Percentiles rank a stretch among this genome's conserved stretches.
Evolutionary conservation across 164 flowering plant genomes (phyloP).

Genomic region (Saururus chinensis): DNA sequence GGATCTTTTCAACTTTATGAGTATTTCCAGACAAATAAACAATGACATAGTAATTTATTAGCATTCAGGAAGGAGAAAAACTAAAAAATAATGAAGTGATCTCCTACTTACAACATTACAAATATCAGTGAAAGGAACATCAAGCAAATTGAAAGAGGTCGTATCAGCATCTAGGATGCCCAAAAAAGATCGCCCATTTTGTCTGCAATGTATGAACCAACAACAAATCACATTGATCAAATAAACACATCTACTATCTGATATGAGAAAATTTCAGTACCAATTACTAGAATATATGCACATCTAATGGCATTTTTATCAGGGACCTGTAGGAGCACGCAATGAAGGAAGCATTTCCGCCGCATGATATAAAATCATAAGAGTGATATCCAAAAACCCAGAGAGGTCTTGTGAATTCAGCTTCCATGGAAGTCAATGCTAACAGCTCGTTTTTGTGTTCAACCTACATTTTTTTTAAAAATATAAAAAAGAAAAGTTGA

Average conservation of each 20-base stretch:
- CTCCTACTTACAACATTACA: slow-evolving; percentile 22
- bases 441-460: slow-evolving; percentile 55
- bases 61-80: neutral
- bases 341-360: slow-evolving; percentile 32
- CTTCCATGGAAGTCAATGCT: slow-evolving; percentile 55
- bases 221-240: slow-evolving; percentile 1
- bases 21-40: too few relatives aligned
- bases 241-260: neutral
- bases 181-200: slow-evolving; percentile 77
- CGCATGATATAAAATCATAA: slow-evolving; percentile 51
- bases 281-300: neutral
- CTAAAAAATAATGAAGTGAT: neutral
- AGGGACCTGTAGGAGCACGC: slow-evolving; percentile 81
- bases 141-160: slow-evolving; percentile 36
- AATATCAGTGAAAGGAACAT: slow-evolving; percentile 79
- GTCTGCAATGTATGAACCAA: slow-evolving; percentile 35
- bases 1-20: too few relatives aligned
- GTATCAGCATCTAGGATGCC: slow-evolving; percentile 55
- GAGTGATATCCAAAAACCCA: slow-evolving; percentile 91
- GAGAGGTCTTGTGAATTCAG: slow-evolving; percentile 81
- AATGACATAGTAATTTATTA: neutral
- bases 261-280: neutral
- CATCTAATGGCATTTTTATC: neutral
- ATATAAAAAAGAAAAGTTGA: slow-evolving; percentile 2
- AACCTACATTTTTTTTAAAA: slow-evolving; percentile 24